Evolutionary conservation across 2,329 filamentous ascomycete species (phyloP), one percentile per base, ranked within the genome.

Genomic region (Cladosporium phlei): DNA sequence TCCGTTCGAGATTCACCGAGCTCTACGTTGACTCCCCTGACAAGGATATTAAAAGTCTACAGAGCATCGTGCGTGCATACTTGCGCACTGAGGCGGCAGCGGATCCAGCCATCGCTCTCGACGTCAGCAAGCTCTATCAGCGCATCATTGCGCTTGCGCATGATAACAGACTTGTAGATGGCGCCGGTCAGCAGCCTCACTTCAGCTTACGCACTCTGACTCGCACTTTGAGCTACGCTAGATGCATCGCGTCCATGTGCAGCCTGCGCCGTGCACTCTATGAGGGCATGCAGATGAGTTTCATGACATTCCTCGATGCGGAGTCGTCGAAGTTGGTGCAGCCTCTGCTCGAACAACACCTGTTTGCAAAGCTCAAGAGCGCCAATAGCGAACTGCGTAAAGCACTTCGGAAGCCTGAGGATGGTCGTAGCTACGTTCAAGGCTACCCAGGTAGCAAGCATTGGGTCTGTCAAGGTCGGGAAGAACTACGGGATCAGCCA

Each of bases 211-310:
- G 93, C 63, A 98, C 93, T 0, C 71, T 99, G 37, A 96, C 94
- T 16, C 81, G 94, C 46, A 88, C 93, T 1, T 69, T 99, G 43
- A 86, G 83, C 28, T 98, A 96, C 63, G 89, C 91, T 14, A 82
- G 83, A 53, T 85, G 90, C 44, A 90, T 96, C 53, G 80, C 87
- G 0, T 82, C 88, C 0, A 78, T 85, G 3, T 96, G 95, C 66
- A 89, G 87, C 10, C 71, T 97, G 32, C 82, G 93, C 19, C 75
- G 94, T 59, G 87, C 91, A 9, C 72, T 97, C 1, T 95, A 86
- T 53, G 93, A 99, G 71, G 94, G 93, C 0, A 97, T 97, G 62
- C 89, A 88, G 12, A 98, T 98, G 94, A 93, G 90, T 39, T 99
- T 98, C 61, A 71, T 96, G 47, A 98, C 94, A 0, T 78, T 96